Conservation (phyloP, 306 rosid genomes). For the Castanea crenata region DNA sequence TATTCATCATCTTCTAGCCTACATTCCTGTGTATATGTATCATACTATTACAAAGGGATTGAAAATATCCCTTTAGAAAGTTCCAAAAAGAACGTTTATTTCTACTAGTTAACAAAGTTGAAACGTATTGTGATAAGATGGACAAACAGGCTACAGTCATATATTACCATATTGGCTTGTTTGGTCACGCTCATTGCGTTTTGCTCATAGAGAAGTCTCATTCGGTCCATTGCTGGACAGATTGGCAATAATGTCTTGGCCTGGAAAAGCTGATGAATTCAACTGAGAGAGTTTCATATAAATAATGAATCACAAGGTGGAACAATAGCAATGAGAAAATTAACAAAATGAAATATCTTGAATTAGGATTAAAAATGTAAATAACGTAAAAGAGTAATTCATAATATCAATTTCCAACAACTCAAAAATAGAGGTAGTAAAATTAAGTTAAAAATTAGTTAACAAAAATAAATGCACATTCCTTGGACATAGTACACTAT, state of each 20-base stretch:
- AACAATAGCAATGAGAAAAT: background rate
- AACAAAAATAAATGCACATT: background rate
- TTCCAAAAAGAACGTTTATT: slow-evolving; percentile 27
- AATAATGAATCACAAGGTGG: background rate
- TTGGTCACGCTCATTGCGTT: slow-evolving; percentile 64
- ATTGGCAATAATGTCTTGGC: slow-evolving; percentile 35
- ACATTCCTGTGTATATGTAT: slow-evolving; percentile 14
- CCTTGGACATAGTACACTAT: background rate
- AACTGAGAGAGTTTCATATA: background rate
- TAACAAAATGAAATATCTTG: background rate
- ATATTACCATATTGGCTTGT: slow-evolving; percentile 14
- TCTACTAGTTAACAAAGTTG: background rate
- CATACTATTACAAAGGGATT: slow-evolving; percentile 15
- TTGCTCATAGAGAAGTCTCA: slow-evolving; percentile 56
- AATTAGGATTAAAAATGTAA: background rate
- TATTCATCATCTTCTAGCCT: slow-evolving; percentile 41
- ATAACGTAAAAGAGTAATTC: background rate
- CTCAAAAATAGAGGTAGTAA: background rate
- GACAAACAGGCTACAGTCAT: background rate
- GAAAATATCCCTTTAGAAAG: slow-evolving; percentile 22
- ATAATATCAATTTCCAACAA: background rate
- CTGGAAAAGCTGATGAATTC: background rate
- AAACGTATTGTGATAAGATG: background rate
- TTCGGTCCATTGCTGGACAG: slow-evolving; percentile 40
- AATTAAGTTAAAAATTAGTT: background rate